Percentiles rank a stretch among this genome's conserved stretches.
These are phyloP conservation scores for Candida montana DNA, from an alignment of 805 yeast genomes.

Conservation along the genomic window DNA sequence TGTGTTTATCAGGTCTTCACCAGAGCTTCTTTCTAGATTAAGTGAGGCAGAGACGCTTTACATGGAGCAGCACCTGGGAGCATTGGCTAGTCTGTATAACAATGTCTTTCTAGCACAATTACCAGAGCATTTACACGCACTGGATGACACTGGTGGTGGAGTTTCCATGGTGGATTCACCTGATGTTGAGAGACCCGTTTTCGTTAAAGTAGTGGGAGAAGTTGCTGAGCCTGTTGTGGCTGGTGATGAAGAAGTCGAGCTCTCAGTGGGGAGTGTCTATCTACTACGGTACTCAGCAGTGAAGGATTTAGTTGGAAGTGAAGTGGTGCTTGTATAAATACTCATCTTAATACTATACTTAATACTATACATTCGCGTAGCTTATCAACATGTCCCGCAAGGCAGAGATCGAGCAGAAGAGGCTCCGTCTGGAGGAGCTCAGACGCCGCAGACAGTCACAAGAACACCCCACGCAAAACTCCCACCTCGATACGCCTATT, in stretches of 20 bases:
- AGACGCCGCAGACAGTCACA: too few relatives aligned
- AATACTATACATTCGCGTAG: too few relatives aligned
- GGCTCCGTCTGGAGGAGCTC: too few relatives aligned
- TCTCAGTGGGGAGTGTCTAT: constrained; percentile 62
- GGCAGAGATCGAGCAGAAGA: constrained; percentile 6
- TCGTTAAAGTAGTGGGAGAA: constrained; percentile 48
- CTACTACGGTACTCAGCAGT: constrained; percentile 63
- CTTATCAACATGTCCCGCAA: constrained; percentile 29
- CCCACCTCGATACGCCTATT: background rate
- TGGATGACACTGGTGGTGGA: constrained; percentile 70
- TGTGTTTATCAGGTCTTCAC: constrained; percentile 58
- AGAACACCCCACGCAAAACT: too few relatives aligned
- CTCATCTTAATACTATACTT: too few relatives aligned
- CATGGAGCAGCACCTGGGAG: constrained; percentile 61
- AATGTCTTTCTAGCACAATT: constrained; percentile 58
- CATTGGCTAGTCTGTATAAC: constrained; percentile 61
- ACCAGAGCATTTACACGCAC: constrained; percentile 62
- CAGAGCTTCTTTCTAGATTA: constrained; percentile 37
- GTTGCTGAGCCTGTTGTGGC: constrained; percentile 35
- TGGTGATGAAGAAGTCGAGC: constrained; percentile 52
- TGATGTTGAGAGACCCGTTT: constrained; percentile 71
- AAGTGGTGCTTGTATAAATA: constrained; percentile 40
- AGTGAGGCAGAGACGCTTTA: constrained; percentile 60
- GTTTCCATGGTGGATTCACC: constrained; percentile 78
- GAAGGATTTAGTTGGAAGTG: constrained; percentile 33